phyloP scores from a whole-genome alignment of 2,329 filamentous ascomycete species.

The Penicillium sp. region DNA sequence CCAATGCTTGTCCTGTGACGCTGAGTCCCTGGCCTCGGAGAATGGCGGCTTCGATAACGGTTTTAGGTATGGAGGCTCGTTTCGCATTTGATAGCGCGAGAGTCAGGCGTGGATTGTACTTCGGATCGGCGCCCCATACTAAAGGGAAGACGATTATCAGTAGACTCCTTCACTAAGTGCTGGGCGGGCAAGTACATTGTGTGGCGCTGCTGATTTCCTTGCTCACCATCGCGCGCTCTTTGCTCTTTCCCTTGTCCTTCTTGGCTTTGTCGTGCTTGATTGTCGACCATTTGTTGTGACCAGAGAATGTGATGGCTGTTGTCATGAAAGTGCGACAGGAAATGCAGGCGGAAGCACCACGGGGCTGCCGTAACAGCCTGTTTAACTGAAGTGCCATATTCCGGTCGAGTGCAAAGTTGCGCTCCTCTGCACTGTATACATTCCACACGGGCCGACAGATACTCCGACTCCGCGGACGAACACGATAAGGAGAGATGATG shows the following conservation, averaged over 20 bases:
- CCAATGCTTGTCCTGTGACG: slow-evolving; percentile 69
- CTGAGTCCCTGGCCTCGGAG: slow-evolving; percentile 85
- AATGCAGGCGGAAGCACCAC: slow-evolving; percentile 14
- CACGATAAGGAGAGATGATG: slow-evolving; percentile 24
- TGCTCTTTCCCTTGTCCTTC: slow-evolving; percentile 72
- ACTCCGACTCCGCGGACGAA: slow-evolving; percentile 31
- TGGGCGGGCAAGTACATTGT: slow-evolving; percentile 51
- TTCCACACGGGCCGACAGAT: slow-evolving; percentile 29
- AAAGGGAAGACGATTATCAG: slow-evolving; percentile 7
- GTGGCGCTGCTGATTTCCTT: slow-evolving; percentile 73
- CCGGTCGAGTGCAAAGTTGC: neutral
- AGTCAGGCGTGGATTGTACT: slow-evolving; percentile 72
- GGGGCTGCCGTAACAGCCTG: slow-evolving; percentile 19
- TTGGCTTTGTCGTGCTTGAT: slow-evolving; percentile 94
- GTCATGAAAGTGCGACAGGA: slow-evolving; percentile 49
- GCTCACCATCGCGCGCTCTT: slow-evolving; percentile 64
- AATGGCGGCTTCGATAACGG: slow-evolving; percentile 78
- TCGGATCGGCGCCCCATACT: slow-evolving; percentile 75
- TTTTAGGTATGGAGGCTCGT: slow-evolving; percentile 81
- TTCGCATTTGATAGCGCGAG: slow-evolving; percentile 73
- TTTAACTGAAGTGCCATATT: slow-evolving; percentile 28
- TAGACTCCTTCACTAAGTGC: neutral
- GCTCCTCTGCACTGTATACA: slow-evolving; percentile 11
- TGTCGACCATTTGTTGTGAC: slow-evolving; percentile 93
- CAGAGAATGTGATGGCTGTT: slow-evolving; percentile 53